phyloP scores from a whole-genome alignment of 179 eudicot genomes.

The Gypsophila paniculata region DNA sequence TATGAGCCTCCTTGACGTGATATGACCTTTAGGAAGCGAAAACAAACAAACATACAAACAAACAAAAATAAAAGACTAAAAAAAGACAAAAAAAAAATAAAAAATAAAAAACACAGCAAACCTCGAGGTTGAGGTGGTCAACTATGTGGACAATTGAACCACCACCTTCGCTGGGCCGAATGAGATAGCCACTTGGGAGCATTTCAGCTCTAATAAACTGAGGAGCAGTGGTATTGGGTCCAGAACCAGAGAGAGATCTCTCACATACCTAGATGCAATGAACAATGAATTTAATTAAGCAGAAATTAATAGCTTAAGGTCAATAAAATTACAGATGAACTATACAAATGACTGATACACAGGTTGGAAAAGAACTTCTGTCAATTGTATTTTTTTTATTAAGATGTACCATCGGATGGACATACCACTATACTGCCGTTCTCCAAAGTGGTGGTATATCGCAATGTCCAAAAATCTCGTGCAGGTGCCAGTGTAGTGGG shows the following conservation, averaged over 20 bases:
- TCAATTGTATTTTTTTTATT: no score
- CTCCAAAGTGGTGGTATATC: constrained; percentile 80
- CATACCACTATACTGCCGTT: constrained; percentile 94
- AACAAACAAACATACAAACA: no score
- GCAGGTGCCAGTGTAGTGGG: constrained; percentile 96
- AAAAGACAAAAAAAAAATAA: no score
- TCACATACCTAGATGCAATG: constrained; percentile 65
- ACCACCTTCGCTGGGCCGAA: constrained; percentile 96
- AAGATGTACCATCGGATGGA: neutral
- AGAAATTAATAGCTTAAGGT: no score
- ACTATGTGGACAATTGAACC: constrained; percentile 93
- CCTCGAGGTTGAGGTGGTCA: constrained; percentile 92
- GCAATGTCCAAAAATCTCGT: constrained; percentile 89
- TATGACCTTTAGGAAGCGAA: neutral
- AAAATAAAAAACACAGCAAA: constrained; percentile 27
- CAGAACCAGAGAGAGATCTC: constrained; percentile 89
- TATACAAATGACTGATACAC: no score
- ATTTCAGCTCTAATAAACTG: constrained; percentile 88
- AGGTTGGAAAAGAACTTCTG: no score
- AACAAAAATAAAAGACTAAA: no score
- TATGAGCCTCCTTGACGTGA: constrained; percentile 3
- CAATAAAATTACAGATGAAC: no score
- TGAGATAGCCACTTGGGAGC: constrained; percentile 93
- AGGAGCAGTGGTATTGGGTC: constrained; percentile 66
- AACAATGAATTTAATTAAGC: constrained; percentile 20